These are phyloP conservation scores for Helianthus annuus DNA, from an alignment of 129 eudicot genomes.

Conservation along the genomic window DNA sequence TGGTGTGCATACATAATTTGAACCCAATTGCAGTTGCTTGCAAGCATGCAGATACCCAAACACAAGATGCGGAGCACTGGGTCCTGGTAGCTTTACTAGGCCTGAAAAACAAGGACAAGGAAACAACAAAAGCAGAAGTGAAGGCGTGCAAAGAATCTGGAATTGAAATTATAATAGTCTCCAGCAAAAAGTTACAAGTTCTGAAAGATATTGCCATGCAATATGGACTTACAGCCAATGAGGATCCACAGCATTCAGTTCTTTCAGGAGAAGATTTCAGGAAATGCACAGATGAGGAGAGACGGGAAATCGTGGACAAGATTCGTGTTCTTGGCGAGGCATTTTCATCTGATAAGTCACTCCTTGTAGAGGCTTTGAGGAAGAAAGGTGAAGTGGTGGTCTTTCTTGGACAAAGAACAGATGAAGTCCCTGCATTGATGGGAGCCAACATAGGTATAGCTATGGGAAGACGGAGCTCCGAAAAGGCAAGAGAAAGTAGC, in stretches of 20 bases:
- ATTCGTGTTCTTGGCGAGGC: conserved; percentile 41
- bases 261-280: conserved; percentile 40
- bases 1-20: conserved; percentile 5
- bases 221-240: conserved; percentile 5
- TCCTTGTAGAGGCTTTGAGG: conserved; percentile 32
- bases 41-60: not conserved
- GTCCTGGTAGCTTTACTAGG: conserved; percentile 36
- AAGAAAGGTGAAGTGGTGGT: conserved; percentile 35
- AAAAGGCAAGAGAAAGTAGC: conserved; percentile 27
- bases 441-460: conserved; percentile 43
- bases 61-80: conserved; percentile 17
- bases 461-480: conserved; percentile 34
- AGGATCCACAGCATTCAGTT: conserved; percentile 4
- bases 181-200: conserved; percentile 24
- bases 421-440: conserved; percentile 36
- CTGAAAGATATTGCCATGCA: conserved; percentile 18
- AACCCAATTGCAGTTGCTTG: conserved; percentile 34
- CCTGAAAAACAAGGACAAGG: conserved; percentile 21
- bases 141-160: conserved; percentile 15
- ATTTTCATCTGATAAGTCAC: conserved; percentile 32
- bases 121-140: conserved; percentile 20
- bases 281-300: conserved; percentile 23
- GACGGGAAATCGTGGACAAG: conserved; percentile 19
- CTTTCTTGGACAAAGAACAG: conserved; percentile 35
- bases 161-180: conserved; percentile 28